Evolutionary conservation across 208 protist genomes (phyloP), one percentile per base, ranked within the genome.

Genomic region (Acanthamoeba quina): DNA sequence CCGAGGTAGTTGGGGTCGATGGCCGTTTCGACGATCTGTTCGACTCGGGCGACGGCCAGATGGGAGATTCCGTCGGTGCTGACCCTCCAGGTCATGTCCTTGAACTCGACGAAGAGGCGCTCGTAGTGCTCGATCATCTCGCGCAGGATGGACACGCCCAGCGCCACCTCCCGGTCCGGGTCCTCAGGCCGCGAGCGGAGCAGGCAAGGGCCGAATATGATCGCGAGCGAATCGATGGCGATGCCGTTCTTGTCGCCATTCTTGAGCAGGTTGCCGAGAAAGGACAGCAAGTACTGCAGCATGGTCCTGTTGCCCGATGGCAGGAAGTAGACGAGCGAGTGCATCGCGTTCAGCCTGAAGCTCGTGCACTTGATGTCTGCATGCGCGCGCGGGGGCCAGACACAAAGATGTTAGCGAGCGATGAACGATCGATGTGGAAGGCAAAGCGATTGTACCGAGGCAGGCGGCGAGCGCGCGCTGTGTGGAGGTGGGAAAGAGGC

Each of bases 11-110:
- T 54, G 9, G 47, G 76, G 19, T 85, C 76, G 21, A 60, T 21
- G 29, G 76, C 76, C 47, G 49, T 85, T 34, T 85, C 47, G n/a
- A 85, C 76, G 47, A 85, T 85, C 76, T 85, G 76, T 24, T 85
- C 76, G 49, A 85, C 44, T 17, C 26, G 47, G 47, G 47, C 76
- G 76, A 85, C 21, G 49, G 76, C 49, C 19, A 85, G 76, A 37
- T 62, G 49, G 9, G 47, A 29, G 15, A 29, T 37, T 21, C 49
- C 76, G 21, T 60, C 49, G 47, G 26, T 21, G 24, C 26, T 41
- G 26, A 26, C 24, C 49, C 62, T 85, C 76, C 76, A 85, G 6
- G 47, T 85, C 76, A 85, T 60, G 21, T 56, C 37, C 49, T 85
- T 85, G 76, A 31, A 34, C 11, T 34, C 15, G 17, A 56, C 47